phyloP scores from a whole-genome alignment of 306 rosid species.

The Glycine latifolia region DNA sequence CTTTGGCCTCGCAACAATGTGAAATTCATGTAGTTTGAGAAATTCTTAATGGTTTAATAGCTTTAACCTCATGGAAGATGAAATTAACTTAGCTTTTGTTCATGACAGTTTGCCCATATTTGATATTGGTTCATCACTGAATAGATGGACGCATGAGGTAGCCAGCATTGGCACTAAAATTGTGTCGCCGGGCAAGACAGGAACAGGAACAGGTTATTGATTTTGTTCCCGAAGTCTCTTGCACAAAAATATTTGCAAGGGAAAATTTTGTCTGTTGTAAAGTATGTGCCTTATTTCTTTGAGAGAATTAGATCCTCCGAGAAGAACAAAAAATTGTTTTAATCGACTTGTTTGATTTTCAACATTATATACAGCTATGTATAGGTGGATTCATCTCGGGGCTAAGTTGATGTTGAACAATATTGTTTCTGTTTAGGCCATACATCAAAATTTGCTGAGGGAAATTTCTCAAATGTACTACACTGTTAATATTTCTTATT shows the following conservation, averaged over 20 bases:
- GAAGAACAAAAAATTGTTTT: slow-evolving; percentile 26
- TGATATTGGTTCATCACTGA: slow-evolving; percentile 47
- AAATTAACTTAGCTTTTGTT: slow-evolving; percentile 30
- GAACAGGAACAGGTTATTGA: slow-evolving; percentile 40
- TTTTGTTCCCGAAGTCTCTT: slow-evolving; percentile 44
- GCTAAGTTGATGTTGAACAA: slow-evolving; percentile 35
- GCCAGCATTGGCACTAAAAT: slow-evolving; percentile 46
- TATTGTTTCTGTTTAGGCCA: slow-evolving; percentile 42
- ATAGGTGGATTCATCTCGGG: slow-evolving; percentile 24
- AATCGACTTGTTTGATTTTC: slow-evolving; percentile 40
- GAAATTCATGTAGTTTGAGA: slow-evolving; percentile 38
- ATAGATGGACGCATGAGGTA: slow-evolving; percentile 47
- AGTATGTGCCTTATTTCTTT: slow-evolving; percentile 47
- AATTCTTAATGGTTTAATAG: neutral
- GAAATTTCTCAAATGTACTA: slow-evolving; percentile 32
- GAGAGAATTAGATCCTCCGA: slow-evolving; percentile 20
- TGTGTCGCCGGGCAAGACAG: slow-evolving; percentile 45
- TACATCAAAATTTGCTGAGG: slow-evolving; percentile 39
- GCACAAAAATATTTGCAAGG: slow-evolving; percentile 58
- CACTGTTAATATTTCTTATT: neutral
- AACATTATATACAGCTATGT: slow-evolving; percentile 35
- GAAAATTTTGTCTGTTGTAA: slow-evolving; percentile 59
- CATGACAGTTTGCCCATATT: slow-evolving; percentile 55
- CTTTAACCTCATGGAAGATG: neutral
- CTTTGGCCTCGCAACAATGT: neutral